Base-by-base conservation (phyloP, 768 basidiomycete species). In the Clitopilus passeckerianus region DNA sequence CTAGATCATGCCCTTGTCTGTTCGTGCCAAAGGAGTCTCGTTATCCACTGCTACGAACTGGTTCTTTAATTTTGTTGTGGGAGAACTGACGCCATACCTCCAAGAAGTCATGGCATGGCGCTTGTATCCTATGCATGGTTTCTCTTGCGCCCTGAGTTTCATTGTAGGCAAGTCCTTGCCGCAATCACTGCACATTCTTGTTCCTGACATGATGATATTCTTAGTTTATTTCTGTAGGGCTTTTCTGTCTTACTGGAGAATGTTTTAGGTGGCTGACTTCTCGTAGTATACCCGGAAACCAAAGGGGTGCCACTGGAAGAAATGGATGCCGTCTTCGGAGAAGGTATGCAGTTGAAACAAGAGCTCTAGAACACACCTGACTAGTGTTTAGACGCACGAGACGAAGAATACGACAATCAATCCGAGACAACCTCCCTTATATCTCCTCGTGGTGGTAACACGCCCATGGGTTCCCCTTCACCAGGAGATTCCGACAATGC, bases 11-110 rank as follows among this genome's bases (percentile, higher is more conserved):
- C 94, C 94, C 10, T 78, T 95, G 44, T 80, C 86, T 16, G 84
- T 95, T 66, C 85, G 96, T 37, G 95, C 93, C 10, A 97, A 97
- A 75, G 95, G 95, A n/a, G 95, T 97, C 22, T 95, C 93, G 6
- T 67, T 97, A 34, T 96, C 93, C 0, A 97, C 95, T 5, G 93
- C 93, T 14, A 95, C 92, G 7, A 91, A 90, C 65, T 89, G 84
- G 86, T 80, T 80, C n/a, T 92, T 92, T 78, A 95, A 95, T 72
- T 96, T 89, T 72, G 72, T 94, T 59, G 91, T 98, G 41, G 95
- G 95, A 33, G 89, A 91, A 70, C 78, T 85, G 27, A 98, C 95
- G 0, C 95, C 95, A 1, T 82, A 86, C 57, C 76, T 97, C 37
- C 93, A 96, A 72, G 93, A 95, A 60, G 72, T 82, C 20, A 96